Percentiles rank a stretch among this genome's conserved stretches.
Evolutionary conservation across 768 basidiomycete species (phyloP).

Genomic region (Mycena epipterygia): DNA sequence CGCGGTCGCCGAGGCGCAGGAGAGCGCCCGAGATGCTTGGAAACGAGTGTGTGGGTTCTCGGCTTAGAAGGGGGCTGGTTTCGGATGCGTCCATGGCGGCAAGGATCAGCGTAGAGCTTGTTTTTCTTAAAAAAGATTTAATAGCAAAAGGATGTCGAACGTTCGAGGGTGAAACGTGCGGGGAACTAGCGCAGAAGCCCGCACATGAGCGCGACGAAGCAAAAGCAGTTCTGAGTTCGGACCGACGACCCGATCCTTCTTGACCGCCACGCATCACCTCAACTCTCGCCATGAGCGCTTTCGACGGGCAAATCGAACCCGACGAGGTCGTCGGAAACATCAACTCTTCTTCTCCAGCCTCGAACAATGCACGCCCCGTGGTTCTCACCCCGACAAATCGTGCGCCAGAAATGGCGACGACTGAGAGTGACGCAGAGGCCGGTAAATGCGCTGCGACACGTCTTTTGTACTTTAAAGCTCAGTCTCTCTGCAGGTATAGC

Average conservation of each 20-base stretch:
- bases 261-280: no score
- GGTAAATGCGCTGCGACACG: slow-evolving; percentile 58
- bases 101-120: background rate
- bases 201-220: background rate
- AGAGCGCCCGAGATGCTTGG: slow-evolving; percentile 37
- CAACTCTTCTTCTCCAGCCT: slow-evolving; percentile 44
- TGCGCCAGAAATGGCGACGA: slow-evolving; percentile 63
- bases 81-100: slow-evolving; percentile 33
- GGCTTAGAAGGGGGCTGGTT: slow-evolving; percentile 39
- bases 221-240: no score
- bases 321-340: slow-evolving; percentile 67
- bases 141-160: slow-evolving; percentile 16
- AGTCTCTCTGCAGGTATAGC: slow-evolving; percentile 64
- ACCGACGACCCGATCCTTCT: no score
- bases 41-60: background rate
- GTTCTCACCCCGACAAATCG: slow-evolving; percentile 71
- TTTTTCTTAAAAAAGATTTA: background rate
- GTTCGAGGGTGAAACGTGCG: slow-evolving; percentile 21
- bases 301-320: slow-evolving; percentile 88
- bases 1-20: slow-evolving; percentile 36
- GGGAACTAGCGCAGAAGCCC: background rate
- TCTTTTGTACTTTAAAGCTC: background rate
- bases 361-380: slow-evolving; percentile 55
- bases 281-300: slow-evolving; percentile 63
- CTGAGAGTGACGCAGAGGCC: slow-evolving; percentile 79